Percentiles rank a stretch among this genome's conserved stretches.
Conservation (phyloP, 805 yeast species). For the Candida gorgasii region DNA sequence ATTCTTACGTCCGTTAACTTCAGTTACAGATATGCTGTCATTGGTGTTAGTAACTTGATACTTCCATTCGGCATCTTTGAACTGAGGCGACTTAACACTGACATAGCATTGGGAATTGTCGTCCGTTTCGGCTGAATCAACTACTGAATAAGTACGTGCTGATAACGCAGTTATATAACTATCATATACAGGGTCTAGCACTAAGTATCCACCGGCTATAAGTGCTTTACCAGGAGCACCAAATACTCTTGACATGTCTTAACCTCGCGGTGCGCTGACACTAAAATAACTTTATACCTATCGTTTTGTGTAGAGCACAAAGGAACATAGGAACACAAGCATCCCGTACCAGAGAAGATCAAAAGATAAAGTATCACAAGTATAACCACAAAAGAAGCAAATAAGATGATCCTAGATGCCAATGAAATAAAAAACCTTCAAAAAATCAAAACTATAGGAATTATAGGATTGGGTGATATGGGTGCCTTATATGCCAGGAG, state of each 20-base stretch:
- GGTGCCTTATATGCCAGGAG: conserved; percentile 82
- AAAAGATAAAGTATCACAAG: too few species aligned
- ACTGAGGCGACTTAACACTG: conserved; percentile 73
- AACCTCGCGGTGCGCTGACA: too few species aligned
- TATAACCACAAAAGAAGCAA: background rate
- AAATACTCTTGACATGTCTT: conserved; percentile 47
- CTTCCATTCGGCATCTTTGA: conserved; percentile 67
- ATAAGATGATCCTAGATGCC: conserved; percentile 14
- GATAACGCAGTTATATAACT: conserved; percentile 87
- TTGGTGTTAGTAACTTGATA: conserved; percentile 33
- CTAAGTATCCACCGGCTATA: conserved; percentile 92
- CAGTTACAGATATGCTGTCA: conserved; percentile 18
- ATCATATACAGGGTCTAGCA: conserved; percentile 70
- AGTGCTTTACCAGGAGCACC: conserved; percentile 97
- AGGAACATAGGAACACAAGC: too few species aligned
- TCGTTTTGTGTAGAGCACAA: too few species aligned
- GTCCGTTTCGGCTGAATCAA: conserved; percentile 18
- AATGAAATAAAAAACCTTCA: conserved; percentile 17
- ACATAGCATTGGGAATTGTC: conserved; percentile 22
- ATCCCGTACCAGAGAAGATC: too few species aligned
- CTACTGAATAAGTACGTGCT: conserved; percentile 83
- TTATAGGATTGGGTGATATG: conserved; percentile 97
- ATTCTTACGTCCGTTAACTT: conserved; percentile 44
- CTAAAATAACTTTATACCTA: too few species aligned
- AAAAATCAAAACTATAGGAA: conserved; percentile 66